Conservation (phyloP, 306 rosid genomes). For the Vigna nakashimae region DNA sequence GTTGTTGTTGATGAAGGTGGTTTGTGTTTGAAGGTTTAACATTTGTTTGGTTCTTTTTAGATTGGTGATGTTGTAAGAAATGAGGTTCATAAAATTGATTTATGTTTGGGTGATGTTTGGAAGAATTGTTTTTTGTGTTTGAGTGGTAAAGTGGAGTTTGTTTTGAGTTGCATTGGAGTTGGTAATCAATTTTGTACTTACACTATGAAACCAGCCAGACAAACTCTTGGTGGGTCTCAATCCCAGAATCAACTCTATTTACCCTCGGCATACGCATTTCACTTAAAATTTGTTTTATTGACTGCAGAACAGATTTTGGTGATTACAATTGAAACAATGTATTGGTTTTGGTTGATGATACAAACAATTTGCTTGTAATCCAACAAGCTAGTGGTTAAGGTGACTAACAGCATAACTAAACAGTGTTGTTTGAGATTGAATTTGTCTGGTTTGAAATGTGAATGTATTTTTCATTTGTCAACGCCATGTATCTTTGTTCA, state of each 20-base stretch:
- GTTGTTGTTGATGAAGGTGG: not conserved
- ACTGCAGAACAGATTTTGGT: not conserved
- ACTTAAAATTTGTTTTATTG: not conserved
- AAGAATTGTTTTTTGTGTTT: not conserved
- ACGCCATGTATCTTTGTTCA: constrained; percentile 13
- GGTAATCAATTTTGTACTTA: no score
- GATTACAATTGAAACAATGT: not conserved
- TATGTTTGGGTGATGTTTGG: not conserved
- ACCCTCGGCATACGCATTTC: not conserved
- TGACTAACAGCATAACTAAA: not conserved
- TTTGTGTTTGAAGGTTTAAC: not conserved
- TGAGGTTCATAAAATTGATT: not conserved
- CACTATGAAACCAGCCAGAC: not conserved
- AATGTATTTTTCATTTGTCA: not conserved
- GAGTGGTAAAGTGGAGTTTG: not conserved
- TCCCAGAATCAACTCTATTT: not conserved
- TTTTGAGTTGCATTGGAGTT: not conserved
- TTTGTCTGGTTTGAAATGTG: constrained; percentile 30
- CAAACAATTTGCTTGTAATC: not conserved
- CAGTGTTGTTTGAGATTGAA: constrained; percentile 28
- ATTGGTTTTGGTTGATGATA: not conserved
- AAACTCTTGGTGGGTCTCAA: not conserved
- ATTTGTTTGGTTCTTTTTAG: not conserved
- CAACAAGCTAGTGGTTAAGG: not conserved
- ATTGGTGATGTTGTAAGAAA: not conserved